These are phyloP conservation scores for Calonectria pteridis DNA, from an alignment of 2,329 filamentous ascomycete species.

Conservation along the genomic window DNA sequence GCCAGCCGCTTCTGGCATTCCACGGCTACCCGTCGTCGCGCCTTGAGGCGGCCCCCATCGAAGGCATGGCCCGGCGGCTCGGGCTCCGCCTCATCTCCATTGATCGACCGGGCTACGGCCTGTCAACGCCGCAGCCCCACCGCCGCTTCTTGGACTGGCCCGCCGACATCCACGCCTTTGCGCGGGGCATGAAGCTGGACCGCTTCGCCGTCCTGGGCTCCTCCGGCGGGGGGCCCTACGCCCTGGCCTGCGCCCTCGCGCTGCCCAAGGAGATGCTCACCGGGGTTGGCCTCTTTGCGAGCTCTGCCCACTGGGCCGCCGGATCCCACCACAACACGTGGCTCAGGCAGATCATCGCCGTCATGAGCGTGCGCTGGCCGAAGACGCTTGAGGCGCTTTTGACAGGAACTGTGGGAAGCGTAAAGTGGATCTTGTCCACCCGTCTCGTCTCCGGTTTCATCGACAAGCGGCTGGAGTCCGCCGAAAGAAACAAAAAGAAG, in stretches of 20 bases:
- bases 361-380: conserved; percentile 42
- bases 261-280: conserved; percentile 48
- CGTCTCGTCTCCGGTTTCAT: conserved; percentile 1
- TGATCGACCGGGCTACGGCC: conserved; percentile 58
- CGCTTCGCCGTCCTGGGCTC: conserved; percentile 50
- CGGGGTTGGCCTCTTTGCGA: conserved; percentile 53
- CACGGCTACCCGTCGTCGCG: conserved; percentile 59
- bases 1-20: conserved; percentile 53
- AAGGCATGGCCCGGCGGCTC: conserved; percentile 41
- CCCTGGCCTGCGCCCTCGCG: conserved; percentile 49
- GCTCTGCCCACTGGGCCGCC: conserved; percentile 50
- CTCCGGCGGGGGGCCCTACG: conserved; percentile 54
- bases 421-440: conserved; percentile 28
- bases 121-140: conserved; percentile 51
- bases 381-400: conserved; percentile 30
- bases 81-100: conserved; percentile 52
- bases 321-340: conserved; percentile 47
- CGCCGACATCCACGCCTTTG: conserved; percentile 49
- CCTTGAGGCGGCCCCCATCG: conserved; percentile 49
- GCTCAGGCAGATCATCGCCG: conserved; percentile 33
- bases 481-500: conserved; percentile 21
- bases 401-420: conserved; percentile 8
- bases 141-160: conserved; percentile 51
- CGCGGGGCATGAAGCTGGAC: conserved; percentile 38
- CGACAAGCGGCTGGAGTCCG: conserved; percentile 28